Percentiles rank a stretch among this genome's conserved stretches.
Evolutionary conservation across 2,329 filamentous ascomycete species (phyloP).

Genomic region (Colletotrichum noveboracense): DNA sequence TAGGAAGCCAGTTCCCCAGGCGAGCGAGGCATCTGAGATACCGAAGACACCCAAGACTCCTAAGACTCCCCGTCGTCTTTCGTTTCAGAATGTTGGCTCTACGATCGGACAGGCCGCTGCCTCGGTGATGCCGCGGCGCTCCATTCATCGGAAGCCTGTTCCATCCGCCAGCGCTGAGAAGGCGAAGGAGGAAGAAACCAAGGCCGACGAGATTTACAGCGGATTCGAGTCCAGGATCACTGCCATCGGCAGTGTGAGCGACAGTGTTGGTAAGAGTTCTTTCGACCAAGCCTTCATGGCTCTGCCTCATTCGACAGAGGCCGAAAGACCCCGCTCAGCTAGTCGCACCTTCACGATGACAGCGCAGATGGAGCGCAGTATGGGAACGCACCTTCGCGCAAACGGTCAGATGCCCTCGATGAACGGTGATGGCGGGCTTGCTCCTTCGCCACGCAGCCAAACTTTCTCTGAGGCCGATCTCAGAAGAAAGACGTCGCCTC

Average conservation of each 20-base stretch:
- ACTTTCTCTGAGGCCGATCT: constrained; percentile 29
- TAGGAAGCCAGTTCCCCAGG: background rate
- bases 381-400: constrained; percentile 21
- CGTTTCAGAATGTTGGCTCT: constrained; percentile 14
- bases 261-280: constrained; percentile 28
- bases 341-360: constrained; percentile 36
- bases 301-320: background rate
- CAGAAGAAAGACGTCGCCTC: constrained; percentile 40
- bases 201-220: constrained; percentile 20
- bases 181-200: background rate
- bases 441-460: constrained; percentile 14
- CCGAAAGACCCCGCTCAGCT: background rate
- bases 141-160: constrained; percentile 18
- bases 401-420: background rate
- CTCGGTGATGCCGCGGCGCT: constrained; percentile 16
- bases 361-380: constrained; percentile 29
- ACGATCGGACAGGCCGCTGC: constrained; percentile 21
- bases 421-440: background rate
- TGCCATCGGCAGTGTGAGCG: constrained; percentile 25
- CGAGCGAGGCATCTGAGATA: background rate
- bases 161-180: background rate
- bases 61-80: constrained; percentile 9
- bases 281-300: constrained; percentile 31
- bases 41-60: background rate
- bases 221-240: constrained; percentile 24